Base-by-base conservation (phyloP, 768 basidiomycete genomes). In the Dentipellis fragilis region DNA sequence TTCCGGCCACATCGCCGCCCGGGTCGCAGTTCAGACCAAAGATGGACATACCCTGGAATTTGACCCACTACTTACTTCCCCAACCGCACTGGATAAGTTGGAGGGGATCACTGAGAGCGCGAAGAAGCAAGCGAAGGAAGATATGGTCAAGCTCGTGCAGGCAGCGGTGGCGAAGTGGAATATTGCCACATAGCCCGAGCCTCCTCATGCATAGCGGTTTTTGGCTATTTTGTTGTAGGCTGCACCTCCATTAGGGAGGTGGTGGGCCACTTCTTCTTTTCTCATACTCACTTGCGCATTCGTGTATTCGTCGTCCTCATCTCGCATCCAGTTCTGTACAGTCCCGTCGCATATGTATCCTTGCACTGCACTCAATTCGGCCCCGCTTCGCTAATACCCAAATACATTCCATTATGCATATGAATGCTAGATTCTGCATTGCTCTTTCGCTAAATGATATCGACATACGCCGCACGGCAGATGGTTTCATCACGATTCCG, bases 21-120 rank as follows among this genome's bases (percentile, higher is more conserved):
- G 87, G 35, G 82, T 90, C 11, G 81, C 85, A 1, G 84, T 93
- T n/a, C 83, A 87, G 4, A 90, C 84, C 0, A 80, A 77, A 40
- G 89, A 92, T 61, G 92, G 92, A 0, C 82, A 86, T 61, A 68
- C 87, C n/a, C 75, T 95, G 22, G 84, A 85, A 66, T 93, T 95
- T 63, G 87, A 95, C 61, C 91, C 92, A 9, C 71, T 94, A 45
- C 75, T 77, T 57, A 83, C 87, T 12, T 83, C 85, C 2, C 84
- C 89, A 1, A 75, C 77, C 2, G 75, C 87, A 49, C 70, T 94
- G 34, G 87, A 91, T 63, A 81, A 79, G 35, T 74, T 90, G 8
- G 84, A 88, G 53, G 88, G 87, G 4, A 87, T 92, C 57, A 81
- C 86, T 0, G 81, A 85, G 55, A 86, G 84, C 62, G 87, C 89